Conservation (phyloP, 1,139 yeast genomes). For the Lodderomyces metapsilosis region DNA sequence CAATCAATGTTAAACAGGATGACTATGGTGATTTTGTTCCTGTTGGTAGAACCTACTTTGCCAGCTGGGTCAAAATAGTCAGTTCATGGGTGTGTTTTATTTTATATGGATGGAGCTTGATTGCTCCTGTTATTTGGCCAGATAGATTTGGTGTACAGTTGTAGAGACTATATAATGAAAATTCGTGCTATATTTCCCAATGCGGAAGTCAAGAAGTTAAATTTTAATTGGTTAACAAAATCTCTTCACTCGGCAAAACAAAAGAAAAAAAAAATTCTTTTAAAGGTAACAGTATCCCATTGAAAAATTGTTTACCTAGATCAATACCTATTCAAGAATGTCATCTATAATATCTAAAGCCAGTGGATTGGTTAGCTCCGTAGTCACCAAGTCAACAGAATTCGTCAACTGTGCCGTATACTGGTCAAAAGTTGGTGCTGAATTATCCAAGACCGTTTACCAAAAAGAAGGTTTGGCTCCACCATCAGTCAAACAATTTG, state of each 20-base stretch:
- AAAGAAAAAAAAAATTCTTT: conserved; percentile 4
- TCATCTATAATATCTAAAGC: conserved; percentile 51
- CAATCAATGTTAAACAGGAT: conserved; percentile 86
- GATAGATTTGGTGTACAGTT: conserved; percentile 59
- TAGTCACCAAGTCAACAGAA: conserved; percentile 39
- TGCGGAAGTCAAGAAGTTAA: conserved; percentile 20
- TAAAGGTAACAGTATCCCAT: too few relatives aligned
- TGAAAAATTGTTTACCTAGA: not conserved
- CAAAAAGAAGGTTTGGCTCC: conserved; percentile 92
- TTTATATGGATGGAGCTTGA: conserved; percentile 84
- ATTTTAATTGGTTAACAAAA: conserved; percentile 18
- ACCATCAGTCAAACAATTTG: conserved; percentile 77
- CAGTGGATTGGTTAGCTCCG: conserved; percentile 39
- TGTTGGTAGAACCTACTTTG: conserved; percentile 94
- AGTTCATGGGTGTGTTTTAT: conserved; percentile 91
- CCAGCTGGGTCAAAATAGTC: conserved; percentile 90
- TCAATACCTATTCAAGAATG: conserved; percentile 26
- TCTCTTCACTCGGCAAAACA: conserved; percentile 3
- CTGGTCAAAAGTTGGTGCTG: conserved; percentile 90
- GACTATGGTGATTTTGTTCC: conserved; percentile 90
- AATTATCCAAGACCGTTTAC: conserved; percentile 87
- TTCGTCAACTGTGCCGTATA: conserved; percentile 57
- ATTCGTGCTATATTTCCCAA: conserved; percentile 14
- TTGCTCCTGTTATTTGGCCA: conserved; percentile 89
- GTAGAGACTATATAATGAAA: not conserved